Evolutionary conservation across 1,284 basidiomycete genomes (phyloP), one percentile per base, ranked within the genome.

Genomic region (Wolfiporia cocos): DNA sequence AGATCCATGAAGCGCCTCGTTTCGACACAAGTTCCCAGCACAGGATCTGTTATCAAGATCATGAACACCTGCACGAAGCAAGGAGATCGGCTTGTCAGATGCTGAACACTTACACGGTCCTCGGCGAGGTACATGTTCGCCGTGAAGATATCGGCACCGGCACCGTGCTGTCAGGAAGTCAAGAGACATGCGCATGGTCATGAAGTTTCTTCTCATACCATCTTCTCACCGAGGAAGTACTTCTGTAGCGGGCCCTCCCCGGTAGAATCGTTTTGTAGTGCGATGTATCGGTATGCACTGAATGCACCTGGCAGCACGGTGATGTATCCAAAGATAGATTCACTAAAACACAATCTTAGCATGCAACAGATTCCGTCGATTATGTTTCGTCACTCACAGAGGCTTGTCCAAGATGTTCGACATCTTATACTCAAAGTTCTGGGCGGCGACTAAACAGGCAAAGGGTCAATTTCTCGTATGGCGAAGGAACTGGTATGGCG

Each of bases 371-470:
- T 38, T 18, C 19, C n/a, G 9, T 29, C 18, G 20, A 6, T 17
- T 15, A 6, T 2, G 32, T 37, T 41, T 35, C 24, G 22, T 18
- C 4, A 64, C 70, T 32, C 48, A 72, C 62, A 95, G 63, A 5
- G 93, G 92, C 61, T 94, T 95, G 56, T 93, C 91, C 45, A 93
- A 62, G 50, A 94, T 93, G 57, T 92, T 94, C 37, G 81, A 86
- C 86, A 95, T 94, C 74, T 96, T 96, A 70, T 97, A 97, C 67
- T 96, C 93, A 49, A 94, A 94, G 61, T 94, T 93, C 68, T 94
- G 92, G 14, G 92, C 89, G 4, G 91, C 91, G 15, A 88, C 86
- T 64, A 45, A 9, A 61, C 46, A 36, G 41, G 14, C 10, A 20
- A 38, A n/a, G 20, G 24, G 19, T 24, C 17, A 36, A 39, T 23